Evolutionary conservation across 176 grass and related monocot genomes (phyloP).

Genomic region (Rhynchospora pubera): DNA sequence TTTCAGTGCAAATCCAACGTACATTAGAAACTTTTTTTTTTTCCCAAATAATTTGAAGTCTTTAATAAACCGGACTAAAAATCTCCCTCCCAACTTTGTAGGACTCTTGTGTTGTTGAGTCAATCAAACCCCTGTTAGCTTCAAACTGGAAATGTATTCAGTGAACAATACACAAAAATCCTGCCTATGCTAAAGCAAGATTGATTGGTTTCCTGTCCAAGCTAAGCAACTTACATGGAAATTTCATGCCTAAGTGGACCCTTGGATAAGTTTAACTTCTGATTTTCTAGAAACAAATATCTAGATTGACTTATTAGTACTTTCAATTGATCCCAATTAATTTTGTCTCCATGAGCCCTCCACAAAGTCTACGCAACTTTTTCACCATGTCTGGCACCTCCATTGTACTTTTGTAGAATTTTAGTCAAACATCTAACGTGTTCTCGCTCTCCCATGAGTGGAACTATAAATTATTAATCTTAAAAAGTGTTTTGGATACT

Average conservation of each 20-base stretch:
- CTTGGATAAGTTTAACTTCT: not conserved
- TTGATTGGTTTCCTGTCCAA: not conserved
- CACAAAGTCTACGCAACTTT: not conserved
- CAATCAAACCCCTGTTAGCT: too few species aligned
- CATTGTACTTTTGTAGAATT: not conserved
- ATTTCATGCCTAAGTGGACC: not conserved
- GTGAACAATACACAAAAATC: too few species aligned
- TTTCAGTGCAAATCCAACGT: too few species aligned
- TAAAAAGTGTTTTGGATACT: not conserved
- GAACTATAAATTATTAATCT: not conserved
- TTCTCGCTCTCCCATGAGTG: not conserved
- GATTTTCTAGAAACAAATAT: not conserved
- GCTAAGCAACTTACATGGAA: not conserved
- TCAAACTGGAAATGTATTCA: too few species aligned
- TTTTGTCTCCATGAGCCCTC: not conserved
- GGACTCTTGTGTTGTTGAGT: too few species aligned
- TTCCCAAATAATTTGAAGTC: too few species aligned
- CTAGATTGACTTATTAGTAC: not conserved
- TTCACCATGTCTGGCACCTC: not conserved
- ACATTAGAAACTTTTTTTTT: too few species aligned
- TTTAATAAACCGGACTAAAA: too few species aligned
- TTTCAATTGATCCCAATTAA: not conserved
- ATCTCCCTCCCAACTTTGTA: too few species aligned
- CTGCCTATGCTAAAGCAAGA: too few species aligned
- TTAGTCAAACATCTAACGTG: not conserved